These are phyloP conservation scores for Straminergon stramineum DNA, from an alignment of 225 moss, liverwort and hornwort species.

Conservation along the genomic window DNA sequence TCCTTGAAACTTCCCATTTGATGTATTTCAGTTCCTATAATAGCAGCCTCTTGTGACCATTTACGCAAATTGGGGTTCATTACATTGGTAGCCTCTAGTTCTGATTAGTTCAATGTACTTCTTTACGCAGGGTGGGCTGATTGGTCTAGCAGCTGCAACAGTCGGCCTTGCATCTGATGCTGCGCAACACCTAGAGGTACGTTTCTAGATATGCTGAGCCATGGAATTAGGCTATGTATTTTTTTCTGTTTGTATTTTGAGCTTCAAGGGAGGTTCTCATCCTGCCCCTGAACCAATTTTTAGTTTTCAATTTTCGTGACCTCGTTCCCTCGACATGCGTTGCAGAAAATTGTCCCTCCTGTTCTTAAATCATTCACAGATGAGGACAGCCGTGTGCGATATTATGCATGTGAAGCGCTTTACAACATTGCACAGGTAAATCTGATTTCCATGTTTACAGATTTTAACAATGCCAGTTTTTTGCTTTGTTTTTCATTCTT, in stretches of 20 bases:
- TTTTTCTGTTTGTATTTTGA: neutral
- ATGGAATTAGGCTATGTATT: neutral
- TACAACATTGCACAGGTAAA: slow-evolving; percentile 51
- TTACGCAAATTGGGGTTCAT: neutral
- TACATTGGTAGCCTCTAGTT: neutral
- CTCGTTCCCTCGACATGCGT: neutral
- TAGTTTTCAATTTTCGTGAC: neutral
- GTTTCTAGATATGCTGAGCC: neutral
- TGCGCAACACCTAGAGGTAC: slow-evolving; percentile 38
- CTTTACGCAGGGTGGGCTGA: slow-evolving; percentile 34
- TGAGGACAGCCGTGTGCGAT: slow-evolving; percentile 47
- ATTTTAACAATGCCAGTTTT: neutral
- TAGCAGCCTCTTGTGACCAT: neutral
- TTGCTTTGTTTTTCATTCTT: neutral
- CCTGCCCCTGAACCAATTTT: neutral
- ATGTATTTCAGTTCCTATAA: neutral
- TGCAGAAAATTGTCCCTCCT: slow-evolving; percentile 52
- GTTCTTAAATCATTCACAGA: slow-evolving; percentile 41
- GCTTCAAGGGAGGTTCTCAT: neutral
- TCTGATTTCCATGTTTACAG: neutral
- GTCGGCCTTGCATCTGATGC: slow-evolving; percentile 45
- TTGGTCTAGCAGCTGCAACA: slow-evolving; percentile 46
- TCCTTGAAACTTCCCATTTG: neutral
- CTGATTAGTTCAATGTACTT: neutral
- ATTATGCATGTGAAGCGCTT: slow-evolving; percentile 56